phyloP scores from a whole-genome alignment of 805 yeast genomes.

The Candida xyloterini region DNA sequence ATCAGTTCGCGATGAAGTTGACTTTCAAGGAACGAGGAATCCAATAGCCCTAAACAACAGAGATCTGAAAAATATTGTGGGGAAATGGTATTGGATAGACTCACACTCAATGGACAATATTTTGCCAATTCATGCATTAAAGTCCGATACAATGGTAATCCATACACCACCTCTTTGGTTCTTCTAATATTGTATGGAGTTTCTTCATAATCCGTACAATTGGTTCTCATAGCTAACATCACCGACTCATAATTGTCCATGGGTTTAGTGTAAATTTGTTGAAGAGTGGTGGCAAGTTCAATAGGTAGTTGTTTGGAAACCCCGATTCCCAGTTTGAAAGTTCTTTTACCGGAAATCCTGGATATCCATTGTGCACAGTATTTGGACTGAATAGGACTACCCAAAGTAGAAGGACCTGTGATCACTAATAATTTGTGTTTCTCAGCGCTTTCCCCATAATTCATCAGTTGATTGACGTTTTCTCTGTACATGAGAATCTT shows the following conservation, averaged over 20 bases:
- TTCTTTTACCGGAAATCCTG: slow-evolving; percentile 23
- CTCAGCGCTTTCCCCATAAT: not conserved
- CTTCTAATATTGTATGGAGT: slow-evolving; percentile 14
- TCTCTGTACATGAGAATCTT: slow-evolving; percentile 35
- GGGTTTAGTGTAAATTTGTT: slow-evolving; percentile 11
- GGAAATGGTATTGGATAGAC: slow-evolving; percentile 45
- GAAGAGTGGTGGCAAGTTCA: slow-evolving; percentile 1
- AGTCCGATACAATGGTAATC: slow-evolving; percentile 41
- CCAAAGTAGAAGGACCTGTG: slow-evolving; percentile 39
- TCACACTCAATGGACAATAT: slow-evolving; percentile 44
- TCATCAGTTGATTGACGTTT: slow-evolving; percentile 23
- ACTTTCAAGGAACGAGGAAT: slow-evolving; percentile 43
- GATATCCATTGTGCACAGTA: slow-evolving; percentile 43
- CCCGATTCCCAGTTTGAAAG: slow-evolving; percentile 1
- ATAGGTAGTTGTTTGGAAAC: slow-evolving; percentile 6
- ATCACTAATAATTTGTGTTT: slow-evolving; percentile 32
- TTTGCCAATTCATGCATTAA: slow-evolving; percentile 40
- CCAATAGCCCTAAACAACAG: slow-evolving; percentile 42
- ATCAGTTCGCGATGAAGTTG: slow-evolving; percentile 49
- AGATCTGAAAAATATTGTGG: slow-evolving; percentile 51
- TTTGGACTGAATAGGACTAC: slow-evolving; percentile 33
- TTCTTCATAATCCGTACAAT: slow-evolving; percentile 32
- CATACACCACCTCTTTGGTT: slow-evolving; percentile 34
- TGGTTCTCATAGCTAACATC: slow-evolving; percentile 37
- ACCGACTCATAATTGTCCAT: slow-evolving; percentile 17